A percentile compares a stretch with the other conserved stretches of the same genome.
Conservation (phyloP, 495 filamentous ascomycete species). For the Margaritispora aquatica region DNA sequence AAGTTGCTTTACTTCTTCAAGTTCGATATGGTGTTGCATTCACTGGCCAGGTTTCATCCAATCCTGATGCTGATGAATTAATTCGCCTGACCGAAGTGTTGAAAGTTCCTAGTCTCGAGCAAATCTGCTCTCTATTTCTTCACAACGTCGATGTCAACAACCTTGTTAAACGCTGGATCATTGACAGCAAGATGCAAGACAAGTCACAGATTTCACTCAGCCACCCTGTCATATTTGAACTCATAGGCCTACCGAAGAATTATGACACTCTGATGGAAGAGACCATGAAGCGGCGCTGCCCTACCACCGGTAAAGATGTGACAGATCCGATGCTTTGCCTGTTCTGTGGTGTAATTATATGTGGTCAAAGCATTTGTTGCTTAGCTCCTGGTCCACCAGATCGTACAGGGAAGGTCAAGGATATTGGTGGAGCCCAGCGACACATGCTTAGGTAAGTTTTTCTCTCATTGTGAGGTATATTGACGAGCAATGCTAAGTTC, state of each 20-base stretch:
- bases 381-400: conserved; percentile 46
- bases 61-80: conserved; percentile 68
- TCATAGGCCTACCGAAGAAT: conserved; percentile 85
- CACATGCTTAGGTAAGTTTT: conserved; percentile 75
- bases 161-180: conserved; percentile 72
- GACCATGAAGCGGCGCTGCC: conserved; percentile 76
- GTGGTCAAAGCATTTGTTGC: conserved; percentile 90
- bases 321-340: conserved; percentile 87
- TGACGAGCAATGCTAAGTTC: conserved; percentile 17
- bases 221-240: conserved; percentile 89
- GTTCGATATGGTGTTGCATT: conserved; percentile 87
- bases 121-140: conserved; percentile 51
- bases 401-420: conserved; percentile 4
- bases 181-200: conserved; percentile 13
- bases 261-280: conserved; percentile 93
- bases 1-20: conserved; percentile 74
- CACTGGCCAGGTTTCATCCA: conserved; percentile 60
- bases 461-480: not conserved
- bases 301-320: conserved; percentile 83
- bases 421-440: conserved; percentile 80
- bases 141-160: conserved; percentile 5
- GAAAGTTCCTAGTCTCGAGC: conserved; percentile 69
- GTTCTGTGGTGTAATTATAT: conserved; percentile 94
- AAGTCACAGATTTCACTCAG: conserved; percentile 23
- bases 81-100: conserved; percentile 70